Percentiles rank a stretch among this genome's conserved stretches.
Evolutionary conservation across 352 stramenopile species (phyloP).

Genomic region (Thraustotheca clavata): DNA sequence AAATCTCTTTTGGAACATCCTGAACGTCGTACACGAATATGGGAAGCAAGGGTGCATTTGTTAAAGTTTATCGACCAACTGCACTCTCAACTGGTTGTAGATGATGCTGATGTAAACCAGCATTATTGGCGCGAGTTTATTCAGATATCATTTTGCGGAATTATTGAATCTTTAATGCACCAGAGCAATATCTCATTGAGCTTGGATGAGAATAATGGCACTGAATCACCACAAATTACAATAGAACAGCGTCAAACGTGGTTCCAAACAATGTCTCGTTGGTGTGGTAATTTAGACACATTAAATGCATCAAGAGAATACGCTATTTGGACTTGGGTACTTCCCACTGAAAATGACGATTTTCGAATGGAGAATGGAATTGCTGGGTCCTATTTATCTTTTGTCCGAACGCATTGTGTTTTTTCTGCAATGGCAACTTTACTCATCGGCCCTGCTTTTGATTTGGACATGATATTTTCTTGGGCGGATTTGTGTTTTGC

Average conservation of each 20-base stretch:
- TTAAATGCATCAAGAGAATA: neutral
- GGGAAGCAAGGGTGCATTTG: constrained; percentile 16
- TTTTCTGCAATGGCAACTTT: constrained; percentile 4
- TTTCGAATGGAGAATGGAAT: too few species aligned
- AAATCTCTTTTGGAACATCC: constrained; percentile 37
- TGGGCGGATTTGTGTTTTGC: constrained; percentile 14
- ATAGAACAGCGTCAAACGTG: neutral
- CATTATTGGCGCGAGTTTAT: neutral
- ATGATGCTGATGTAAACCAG: neutral
- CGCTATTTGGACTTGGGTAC: too few species aligned
- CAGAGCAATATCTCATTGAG: constrained; percentile 4
- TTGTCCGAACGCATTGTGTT: neutral
- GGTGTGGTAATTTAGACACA: neutral
- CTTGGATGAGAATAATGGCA: neutral
- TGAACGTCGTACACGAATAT: neutral
- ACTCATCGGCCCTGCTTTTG: constrained; percentile 8
- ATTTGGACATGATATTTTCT: neutral
- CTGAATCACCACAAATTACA: neutral
- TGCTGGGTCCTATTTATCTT: too few species aligned
- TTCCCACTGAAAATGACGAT: too few species aligned
- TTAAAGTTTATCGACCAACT: constrained; percentile 10
- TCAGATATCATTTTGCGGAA: constrained; percentile 12
- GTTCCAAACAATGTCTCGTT: neutral
- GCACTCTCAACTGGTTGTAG: neutral
- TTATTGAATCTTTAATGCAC: constrained; percentile 17